A percentile compares a stretch with the other conserved stretches of the same genome.
phyloP scores from a whole-genome alignment of 306 rosid species.

The peach (Prunus persica) region DNA sequence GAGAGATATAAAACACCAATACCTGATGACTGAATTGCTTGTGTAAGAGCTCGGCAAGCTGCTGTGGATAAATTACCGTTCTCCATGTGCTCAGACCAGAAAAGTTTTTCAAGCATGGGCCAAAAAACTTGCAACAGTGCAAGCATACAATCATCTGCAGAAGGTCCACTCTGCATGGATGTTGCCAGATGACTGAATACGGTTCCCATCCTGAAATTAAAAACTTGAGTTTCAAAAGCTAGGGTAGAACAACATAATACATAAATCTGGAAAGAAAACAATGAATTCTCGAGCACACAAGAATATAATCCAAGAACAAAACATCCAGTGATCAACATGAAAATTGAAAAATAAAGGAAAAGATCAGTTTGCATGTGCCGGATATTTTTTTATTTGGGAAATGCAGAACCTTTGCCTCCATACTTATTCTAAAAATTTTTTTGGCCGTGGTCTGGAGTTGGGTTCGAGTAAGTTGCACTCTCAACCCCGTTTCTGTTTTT shows the following conservation, averaged over 20 bases:
- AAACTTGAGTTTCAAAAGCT: conserved; percentile 14
- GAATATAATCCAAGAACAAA: neutral
- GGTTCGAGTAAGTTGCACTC: neutral
- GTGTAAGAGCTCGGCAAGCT: conserved; percentile 93
- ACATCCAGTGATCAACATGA: neutral
- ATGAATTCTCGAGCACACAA: too few relatives aligned
- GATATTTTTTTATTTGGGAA: neutral
- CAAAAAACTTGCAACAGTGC: conserved; percentile 71
- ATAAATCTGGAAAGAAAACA: conserved; percentile 4
- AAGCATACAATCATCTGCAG: conserved; percentile 70
- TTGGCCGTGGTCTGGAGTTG: neutral
- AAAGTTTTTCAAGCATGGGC: conserved; percentile 86
- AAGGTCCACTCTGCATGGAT: conserved; percentile 49
- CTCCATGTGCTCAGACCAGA: conserved; percentile 88
- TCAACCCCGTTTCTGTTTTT: neutral
- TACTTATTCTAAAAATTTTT: neutral
- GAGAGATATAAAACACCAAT: conserved; percentile 1
- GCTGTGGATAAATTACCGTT: conserved; percentile 74
- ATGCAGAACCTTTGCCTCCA: neutral
- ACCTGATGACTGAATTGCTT: conserved; percentile 94
- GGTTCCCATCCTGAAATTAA: conserved; percentile 77
- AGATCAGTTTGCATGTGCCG: neutral
- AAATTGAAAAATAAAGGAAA: neutral
- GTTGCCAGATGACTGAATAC: conserved; percentile 76
- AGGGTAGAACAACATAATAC: conserved; percentile 5